phyloP scores from a whole-genome alignment of 2,329 filamentous ascomycete species.

The Fusarium sp. region DNA sequence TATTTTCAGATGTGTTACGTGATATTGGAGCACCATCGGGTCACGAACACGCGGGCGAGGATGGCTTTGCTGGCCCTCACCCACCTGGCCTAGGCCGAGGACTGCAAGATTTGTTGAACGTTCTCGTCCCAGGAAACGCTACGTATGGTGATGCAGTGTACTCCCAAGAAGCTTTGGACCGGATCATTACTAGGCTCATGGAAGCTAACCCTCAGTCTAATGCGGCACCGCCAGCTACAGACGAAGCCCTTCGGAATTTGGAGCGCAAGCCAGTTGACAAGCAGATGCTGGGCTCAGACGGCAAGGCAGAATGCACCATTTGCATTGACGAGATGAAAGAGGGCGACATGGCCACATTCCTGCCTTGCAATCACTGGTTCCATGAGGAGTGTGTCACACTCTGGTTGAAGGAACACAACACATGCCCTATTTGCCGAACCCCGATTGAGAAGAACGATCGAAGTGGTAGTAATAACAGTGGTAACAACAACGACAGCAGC shows the following conservation, averaged over 20 bases:
- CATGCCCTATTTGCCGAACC: conserved; percentile 84
- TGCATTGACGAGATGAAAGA: conserved; percentile 88
- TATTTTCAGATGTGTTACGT: conserved; percentile 61
- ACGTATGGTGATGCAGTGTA: conserved; percentile 85
- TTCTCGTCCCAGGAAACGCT: conserved; percentile 66
- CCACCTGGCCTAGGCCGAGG: conserved; percentile 50
- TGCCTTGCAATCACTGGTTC: conserved; percentile 96
- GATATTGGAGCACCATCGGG: conserved; percentile 52
- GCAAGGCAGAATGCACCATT: conserved; percentile 88
- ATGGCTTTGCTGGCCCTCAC: conserved; percentile 30
- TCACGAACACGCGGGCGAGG: conserved; percentile 38
- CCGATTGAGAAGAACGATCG: conserved; percentile 60
- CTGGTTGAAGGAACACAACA: conserved; percentile 92
- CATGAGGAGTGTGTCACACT: conserved; percentile 83
- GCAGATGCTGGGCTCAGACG: conserved; percentile 74
- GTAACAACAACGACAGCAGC: conserved; percentile 16
- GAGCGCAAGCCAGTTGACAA: conserved; percentile 77
- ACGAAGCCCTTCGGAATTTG: conserved; percentile 78
- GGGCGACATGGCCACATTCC: conserved; percentile 77
- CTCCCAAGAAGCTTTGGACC: conserved; percentile 89
- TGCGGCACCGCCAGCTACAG: conserved; percentile 84
- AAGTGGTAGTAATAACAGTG: conserved; percentile 30
- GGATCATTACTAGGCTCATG: conserved; percentile 88
- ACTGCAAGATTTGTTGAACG: conserved; percentile 65
- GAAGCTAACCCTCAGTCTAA: conserved; percentile 82